Conservation (phyloP, 192 early-diverging fungal species). For the Coemansia asiatica region DNA sequence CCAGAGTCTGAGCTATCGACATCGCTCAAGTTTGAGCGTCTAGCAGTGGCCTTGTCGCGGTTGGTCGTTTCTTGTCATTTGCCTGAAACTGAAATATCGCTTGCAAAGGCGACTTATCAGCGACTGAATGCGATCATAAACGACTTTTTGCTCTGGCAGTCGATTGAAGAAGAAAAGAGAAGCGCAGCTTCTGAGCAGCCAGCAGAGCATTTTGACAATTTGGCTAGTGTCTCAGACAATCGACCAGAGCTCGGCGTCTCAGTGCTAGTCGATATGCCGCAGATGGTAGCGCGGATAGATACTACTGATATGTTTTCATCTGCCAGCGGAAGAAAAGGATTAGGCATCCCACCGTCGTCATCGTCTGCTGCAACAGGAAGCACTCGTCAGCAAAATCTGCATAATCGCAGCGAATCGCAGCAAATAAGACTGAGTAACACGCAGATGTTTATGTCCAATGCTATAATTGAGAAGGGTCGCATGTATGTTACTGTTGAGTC, state of each 20-base stretch:
- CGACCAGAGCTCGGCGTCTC: conserved; percentile 21
- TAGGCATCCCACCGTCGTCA: neutral
- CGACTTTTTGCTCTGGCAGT: conserved; percentile 56
- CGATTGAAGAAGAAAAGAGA: conserved; percentile 36
- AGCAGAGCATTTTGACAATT: neutral
- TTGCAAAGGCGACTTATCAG: conserved; percentile 33
- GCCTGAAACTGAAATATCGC: conserved; percentile 37
- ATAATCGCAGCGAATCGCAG: conserved; percentile 27
- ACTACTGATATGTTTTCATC: conserved; percentile 11
- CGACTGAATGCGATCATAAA: conserved; percentile 51
- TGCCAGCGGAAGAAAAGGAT: neutral
- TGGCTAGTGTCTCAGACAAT: neutral
- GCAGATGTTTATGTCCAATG: conserved; percentile 47
- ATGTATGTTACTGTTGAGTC: conserved; percentile 48
- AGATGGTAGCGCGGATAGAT: conserved; percentile 35
- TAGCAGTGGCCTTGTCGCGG: conserved; percentile 40
- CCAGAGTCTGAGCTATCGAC: conserved; percentile 48
- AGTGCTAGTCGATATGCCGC: conserved; percentile 47
- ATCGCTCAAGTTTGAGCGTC: conserved; percentile 50
- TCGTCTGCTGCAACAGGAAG: neutral
- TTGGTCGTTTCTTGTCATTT: conserved; percentile 52
- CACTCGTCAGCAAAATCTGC: neutral
- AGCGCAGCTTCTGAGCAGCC: neutral
- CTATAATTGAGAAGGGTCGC: conserved; percentile 46
- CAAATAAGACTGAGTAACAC: conserved; percentile 36